Evolutionary conservation across 495 filamentous ascomycete genomes (phyloP), one percentile per base, ranked within the genome.

Genomic region (Pseudotulostoma volvatum): DNA sequence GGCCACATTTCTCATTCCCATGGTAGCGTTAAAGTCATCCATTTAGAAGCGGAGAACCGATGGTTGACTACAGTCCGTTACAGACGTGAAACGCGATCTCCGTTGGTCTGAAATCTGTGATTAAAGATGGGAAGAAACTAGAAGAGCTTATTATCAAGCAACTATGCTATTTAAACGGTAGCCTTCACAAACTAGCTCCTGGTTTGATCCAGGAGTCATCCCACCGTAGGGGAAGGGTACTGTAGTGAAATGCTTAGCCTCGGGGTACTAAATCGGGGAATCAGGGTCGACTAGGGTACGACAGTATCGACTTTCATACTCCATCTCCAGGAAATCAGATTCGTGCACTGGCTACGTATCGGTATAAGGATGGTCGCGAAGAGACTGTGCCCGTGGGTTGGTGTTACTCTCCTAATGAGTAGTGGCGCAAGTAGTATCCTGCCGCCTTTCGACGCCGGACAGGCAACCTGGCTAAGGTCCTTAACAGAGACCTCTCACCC

Each of bases 361-460:
- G 18, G 5, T 11, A 28, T 28, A 5, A 11, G 5, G 23, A 28
- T 28, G 23, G 23, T 11, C 23, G 11, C 11, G 36, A 28, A n/a
- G 45, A 50, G 34, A 34, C 18, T 18, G 44, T 52, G 19, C 43
- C 49, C n/a, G 44, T 52, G 11, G 49, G 49, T 31, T 52, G 47
- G 47, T 19, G 49, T n/a, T 21, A 23, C 15, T 52, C 43, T 34
- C 47, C 33, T 21, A 47, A 52, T 20, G 44, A 52, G 18, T 36
- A 39, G 15, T 52, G 49, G 49, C 37, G 49, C 20, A 31, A 36
- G 31, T 13, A 37, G 9, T 11, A 50, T 17, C 47, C 47, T 5
- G 35, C 14, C 8, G 49, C 47, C 18, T 52, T 52, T 30, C 36
- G 38, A 23, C 28, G 28, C 25, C 39, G 49, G 33, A 46, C 41